Base-by-base conservation (phyloP, 768 basidiomycete genomes). In the Suillus plorans region DNA sequence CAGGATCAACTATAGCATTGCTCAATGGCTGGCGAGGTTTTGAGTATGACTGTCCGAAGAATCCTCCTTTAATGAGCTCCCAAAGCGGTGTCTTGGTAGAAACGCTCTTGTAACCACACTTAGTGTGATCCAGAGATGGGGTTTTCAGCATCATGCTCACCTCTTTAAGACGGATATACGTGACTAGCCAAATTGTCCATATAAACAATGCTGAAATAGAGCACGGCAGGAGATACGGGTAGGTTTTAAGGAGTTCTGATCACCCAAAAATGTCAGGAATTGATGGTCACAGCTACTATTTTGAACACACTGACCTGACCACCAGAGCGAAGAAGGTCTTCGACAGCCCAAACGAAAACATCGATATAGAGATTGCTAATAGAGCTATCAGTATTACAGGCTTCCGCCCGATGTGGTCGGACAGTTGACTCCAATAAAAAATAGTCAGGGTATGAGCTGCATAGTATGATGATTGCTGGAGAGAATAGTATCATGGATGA, bases 181-280 rank as follows among this genome's bases (percentile, higher is more conserved):
- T 79, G 7, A 87, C 72, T 20, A 85, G 45, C 80, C 82, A 86
- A 12, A 82, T 83, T 14, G 86, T 9, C 8, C 75, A 73, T 0
- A 76, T 18, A 39, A 74, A 71, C 16, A 63, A 83, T 1, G 86
- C 88, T 3, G 87, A 78, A 18, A 89, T 82, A 18, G 86, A 80
- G 69, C 89, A 91, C 0, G 90, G 85, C 20, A 91, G 79, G 71
- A 91, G 89, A 74, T 93, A 92, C 0, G 91, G 90, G 73, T 88
- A 88, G 60, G 81, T 71, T 68, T 80, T 81, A 81, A 87, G 83
- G 68, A 93, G 90, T 13, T 69, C 67, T 4, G 78, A 80, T 39
- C 76, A 64, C 57, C 88, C 88, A 66, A 92, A 92, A 1, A 81
- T 34, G 55, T 41, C 39, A 0, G 52, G 55, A 22, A 5, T 20